These are phyloP conservation scores for Vaccinium myrtillus DNA, from an alignment of 148 eudicot genomes.

Conservation along the genomic window DNA sequence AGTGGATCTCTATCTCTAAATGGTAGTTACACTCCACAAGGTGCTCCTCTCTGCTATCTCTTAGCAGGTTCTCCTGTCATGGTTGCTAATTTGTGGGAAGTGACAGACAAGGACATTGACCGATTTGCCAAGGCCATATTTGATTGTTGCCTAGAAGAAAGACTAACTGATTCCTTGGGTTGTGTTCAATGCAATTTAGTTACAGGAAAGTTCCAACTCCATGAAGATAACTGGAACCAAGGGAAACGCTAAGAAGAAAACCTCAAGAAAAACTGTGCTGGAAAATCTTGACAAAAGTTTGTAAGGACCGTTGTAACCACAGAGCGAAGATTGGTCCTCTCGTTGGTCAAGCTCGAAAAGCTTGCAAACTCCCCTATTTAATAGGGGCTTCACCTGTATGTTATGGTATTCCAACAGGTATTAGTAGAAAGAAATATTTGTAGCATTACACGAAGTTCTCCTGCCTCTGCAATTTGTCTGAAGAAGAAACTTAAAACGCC, in stretches of 20 bases:
- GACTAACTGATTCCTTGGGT: constrained; percentile 39
- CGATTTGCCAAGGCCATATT: too few species aligned
- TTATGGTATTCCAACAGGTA: constrained; percentile 91
- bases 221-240: constrained; percentile 34
- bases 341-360: constrained; percentile 73
- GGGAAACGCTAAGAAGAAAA: constrained; percentile 44
- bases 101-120: constrained; percentile 86
- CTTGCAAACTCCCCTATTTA: constrained; percentile 61
- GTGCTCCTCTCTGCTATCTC: constrained; percentile 72
- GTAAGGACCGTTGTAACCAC: constrained; percentile 45
- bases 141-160: too few species aligned
- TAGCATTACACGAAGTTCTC: background rate
- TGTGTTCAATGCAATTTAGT: constrained; percentile 59
- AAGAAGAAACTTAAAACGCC: background rate
- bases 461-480: background rate
- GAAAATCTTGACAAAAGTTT: constrained; percentile 13
- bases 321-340: constrained; percentile 72
- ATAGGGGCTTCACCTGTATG: constrained; percentile 95
- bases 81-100: constrained; percentile 93
- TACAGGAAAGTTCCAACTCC: constrained; percentile 44
- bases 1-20: constrained; percentile 65
- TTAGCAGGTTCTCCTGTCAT: constrained; percentile 84
- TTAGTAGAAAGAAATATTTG: constrained; percentile 48
- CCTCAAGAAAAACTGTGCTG: constrained; percentile 31
- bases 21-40: constrained; percentile 69